Conservation (phyloP, 768 basidiomycete species). For the Pleurotus ostreatus region DNA sequence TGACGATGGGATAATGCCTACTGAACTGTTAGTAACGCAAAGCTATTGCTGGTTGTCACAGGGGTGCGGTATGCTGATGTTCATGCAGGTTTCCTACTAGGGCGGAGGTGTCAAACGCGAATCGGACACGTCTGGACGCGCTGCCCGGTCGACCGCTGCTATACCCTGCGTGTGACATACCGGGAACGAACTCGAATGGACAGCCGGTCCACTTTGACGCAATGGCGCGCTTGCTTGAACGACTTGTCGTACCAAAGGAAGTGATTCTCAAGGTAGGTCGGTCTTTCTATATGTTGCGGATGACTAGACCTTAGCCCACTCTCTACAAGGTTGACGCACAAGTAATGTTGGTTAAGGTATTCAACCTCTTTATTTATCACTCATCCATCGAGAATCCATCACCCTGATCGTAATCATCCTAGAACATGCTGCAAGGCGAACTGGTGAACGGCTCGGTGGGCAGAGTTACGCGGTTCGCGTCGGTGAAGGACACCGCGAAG, state of each 20-base stretch:
- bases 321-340: slow-evolving; percentile 65
- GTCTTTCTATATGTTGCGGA: background rate
- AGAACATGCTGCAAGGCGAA: slow-evolving; percentile 68
- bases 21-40: slow-evolving; percentile 57
- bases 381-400: background rate
- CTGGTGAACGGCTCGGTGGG: slow-evolving; percentile 74
- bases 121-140: slow-evolving; percentile 43
- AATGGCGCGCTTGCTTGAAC: slow-evolving; percentile 45
- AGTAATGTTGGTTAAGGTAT: slow-evolving; percentile 78
- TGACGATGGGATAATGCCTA: slow-evolving; percentile 73
- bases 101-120: slow-evolving; percentile 68
- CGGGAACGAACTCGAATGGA: slow-evolving; percentile 43
- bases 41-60: background rate
- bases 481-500: slow-evolving; percentile 36
- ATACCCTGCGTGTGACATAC: slow-evolving; percentile 42
- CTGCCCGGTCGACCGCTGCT: slow-evolving; percentile 32
- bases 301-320: background rate
- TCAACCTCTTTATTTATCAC: background rate
- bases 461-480: slow-evolving; percentile 42
- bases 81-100: slow-evolving; percentile 61
- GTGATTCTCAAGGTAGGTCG: slow-evolving; percentile 46
- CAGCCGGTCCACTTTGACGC: slow-evolving; percentile 26
- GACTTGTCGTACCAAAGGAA: slow-evolving; percentile 52
- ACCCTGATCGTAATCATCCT: background rate
- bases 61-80: background rate